Evolutionary conservation across 345 rosid genomes (phyloP), one percentile per base, ranked within the genome.

Genomic region (Cardiospermum halicacabum): DNA sequence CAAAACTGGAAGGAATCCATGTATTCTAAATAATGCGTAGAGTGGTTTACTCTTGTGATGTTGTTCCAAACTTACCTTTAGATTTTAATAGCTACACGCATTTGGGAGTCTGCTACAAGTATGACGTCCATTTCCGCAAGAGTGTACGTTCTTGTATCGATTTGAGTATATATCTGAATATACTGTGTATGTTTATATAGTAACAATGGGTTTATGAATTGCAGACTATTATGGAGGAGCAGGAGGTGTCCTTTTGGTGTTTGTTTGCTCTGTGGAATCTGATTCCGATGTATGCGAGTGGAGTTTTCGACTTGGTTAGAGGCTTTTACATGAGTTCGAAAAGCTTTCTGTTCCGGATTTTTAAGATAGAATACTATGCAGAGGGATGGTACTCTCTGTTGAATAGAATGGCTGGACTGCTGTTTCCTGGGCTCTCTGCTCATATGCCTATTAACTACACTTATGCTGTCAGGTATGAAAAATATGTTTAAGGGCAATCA

Each of bases 51-150:
- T 80, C 90, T 74, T 80, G 88, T 53, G 98, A 89, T 55, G 53
- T 85, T 63, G 96, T 89, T 16, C 93, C 97, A 0, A 81, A 94
- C 73, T 64, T 93, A 79, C 97, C 96, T 30, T 85, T 78, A n/a
- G 97, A 60, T 58, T 86, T 76, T 3, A 88, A 88, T 79, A 64
- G 76, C 70, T 85, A 2, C 10, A 34, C 6, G 39, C 39, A 34
- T 34, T 34, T 32, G 3, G 36, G 36, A 32, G 36, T 3, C 4
- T 32, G 36, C 36, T 3, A 3, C 36, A 3, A 32, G 4, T 32
- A 32, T 32, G 36, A 32, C 36, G 7, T 3, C 36, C 7, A 7
- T 7, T 32, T 32, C 36, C 3, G 7, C 36, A 32, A 32, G 36
- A 3, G 7, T 3, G 36, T 32, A 32, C 7, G 36, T 32, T n/a